A percentile compares a stretch with the other conserved stretches of the same genome.
Evolutionary conservation across 371 early-diverging fungal species (phyloP).

Genomic region (Mortierella sp.): DNA sequence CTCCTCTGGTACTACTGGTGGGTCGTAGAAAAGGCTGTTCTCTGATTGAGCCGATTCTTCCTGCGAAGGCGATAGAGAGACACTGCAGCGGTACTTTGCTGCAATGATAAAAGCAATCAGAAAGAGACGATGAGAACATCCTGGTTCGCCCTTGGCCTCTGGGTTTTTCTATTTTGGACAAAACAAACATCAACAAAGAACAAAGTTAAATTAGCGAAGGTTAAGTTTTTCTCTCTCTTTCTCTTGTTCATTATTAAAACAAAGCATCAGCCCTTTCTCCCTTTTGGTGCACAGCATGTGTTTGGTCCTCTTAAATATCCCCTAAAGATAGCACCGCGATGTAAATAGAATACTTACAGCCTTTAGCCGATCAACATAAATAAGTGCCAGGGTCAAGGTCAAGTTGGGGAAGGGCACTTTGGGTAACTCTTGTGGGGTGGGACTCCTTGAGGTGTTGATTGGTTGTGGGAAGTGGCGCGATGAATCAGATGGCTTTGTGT

Average conservation of each 20-base stretch:
- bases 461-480: background rate
- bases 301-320: background rate
- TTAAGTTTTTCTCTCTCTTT: background rate
- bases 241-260: background rate
- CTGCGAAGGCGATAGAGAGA: slow-evolving; percentile 58
- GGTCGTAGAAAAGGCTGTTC: slow-evolving; percentile 9
- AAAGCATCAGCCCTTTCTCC: background rate
- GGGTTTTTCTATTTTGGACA: slow-evolving; percentile 60
- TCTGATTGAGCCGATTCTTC: slow-evolving; percentile 1
- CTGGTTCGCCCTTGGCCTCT: slow-evolving; percentile 65
- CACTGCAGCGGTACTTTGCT: slow-evolving; percentile 63
- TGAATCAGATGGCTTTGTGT: background rate
- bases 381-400: slow-evolving; percentile 67
- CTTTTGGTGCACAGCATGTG: background rate
- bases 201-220: background rate
- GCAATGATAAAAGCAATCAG: slow-evolving; percentile 73
- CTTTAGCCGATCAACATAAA: slow-evolving; percentile 71
- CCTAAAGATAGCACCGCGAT: background rate
- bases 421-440: slow-evolving; percentile 15
- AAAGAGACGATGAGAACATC: slow-evolving; percentile 70
- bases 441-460: background rate
- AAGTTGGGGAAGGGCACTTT: slow-evolving; percentile 62
- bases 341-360: slow-evolving; percentile 57
- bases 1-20: slow-evolving; percentile 10
- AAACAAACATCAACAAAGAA: background rate